Percentiles rank a stretch among this genome's conserved stretches.
Conservation (phyloP, 768 basidiomycete species). For the Tylopilus sp. region DNA sequence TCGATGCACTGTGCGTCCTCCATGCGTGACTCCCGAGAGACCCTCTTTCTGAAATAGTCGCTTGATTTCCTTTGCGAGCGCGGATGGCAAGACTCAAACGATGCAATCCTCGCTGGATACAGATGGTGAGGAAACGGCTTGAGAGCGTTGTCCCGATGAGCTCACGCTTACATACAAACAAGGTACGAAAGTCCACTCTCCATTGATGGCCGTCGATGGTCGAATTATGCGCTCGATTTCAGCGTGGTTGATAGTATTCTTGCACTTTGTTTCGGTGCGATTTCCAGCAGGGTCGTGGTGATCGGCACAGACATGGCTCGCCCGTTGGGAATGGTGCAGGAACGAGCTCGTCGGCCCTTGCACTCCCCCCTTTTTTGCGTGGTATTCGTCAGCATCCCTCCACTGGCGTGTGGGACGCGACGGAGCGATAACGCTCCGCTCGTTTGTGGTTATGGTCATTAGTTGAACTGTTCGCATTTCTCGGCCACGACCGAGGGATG, state of each 20-base stretch:
- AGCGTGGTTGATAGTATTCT: neutral
- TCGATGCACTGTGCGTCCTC: slow-evolving; percentile 1
- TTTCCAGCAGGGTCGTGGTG: neutral
- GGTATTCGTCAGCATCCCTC: no score
- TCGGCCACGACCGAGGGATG: neutral
- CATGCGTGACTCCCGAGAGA: slow-evolving; percentile 11
- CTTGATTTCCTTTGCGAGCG: neutral
- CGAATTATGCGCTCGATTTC: slow-evolving; percentile 5
- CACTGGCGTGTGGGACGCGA: neutral
- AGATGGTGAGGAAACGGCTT: neutral
- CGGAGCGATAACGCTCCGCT: neutral
- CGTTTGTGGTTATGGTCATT: neutral
- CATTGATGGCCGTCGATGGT: slow-evolving; percentile 20
- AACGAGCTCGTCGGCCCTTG: neutral
- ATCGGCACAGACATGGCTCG: neutral
- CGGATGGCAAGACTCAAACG: neutral
- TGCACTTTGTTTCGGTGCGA: neutral
- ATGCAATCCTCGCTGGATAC: neutral
- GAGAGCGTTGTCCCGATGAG: neutral
- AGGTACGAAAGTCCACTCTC: slow-evolving; percentile 6
- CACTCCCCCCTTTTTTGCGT: neutral
- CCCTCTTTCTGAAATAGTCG: neutral
- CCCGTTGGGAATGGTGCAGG: neutral
- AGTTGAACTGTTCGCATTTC: neutral
- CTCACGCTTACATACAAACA: slow-evolving; percentile 13